phyloP scores from a whole-genome alignment of 345 rosid genomes.

The Murraya koenigii region DNA sequence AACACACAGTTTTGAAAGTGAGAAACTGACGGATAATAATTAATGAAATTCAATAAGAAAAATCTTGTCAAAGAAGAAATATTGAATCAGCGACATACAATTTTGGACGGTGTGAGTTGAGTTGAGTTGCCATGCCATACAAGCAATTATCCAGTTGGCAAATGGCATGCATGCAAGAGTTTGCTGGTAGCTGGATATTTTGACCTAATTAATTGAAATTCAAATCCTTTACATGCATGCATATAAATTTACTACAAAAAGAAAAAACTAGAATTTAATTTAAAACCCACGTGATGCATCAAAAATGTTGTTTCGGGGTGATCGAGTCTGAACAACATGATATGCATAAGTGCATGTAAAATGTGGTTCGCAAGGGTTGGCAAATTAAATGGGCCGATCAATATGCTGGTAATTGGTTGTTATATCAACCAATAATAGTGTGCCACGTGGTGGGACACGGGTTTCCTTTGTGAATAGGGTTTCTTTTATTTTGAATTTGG shows the following conservation, averaged over 20 bases:
- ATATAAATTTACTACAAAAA: not conserved
- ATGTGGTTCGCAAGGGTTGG: not conserved
- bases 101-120: not conserved
- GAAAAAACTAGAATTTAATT: too few species aligned
- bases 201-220: slow-evolving; percentile 3
- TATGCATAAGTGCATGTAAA: not conserved
- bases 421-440: too few species aligned
- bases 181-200: not conserved
- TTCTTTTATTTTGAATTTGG: not conserved
- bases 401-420: too few species aligned
- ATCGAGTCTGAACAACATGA: not conserved
- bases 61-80: too few species aligned
- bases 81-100: too few species aligned
- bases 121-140: not conserved
- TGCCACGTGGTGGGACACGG: slow-evolving; percentile 6
- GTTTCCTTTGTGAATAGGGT: not conserved
- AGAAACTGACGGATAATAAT: not conserved
- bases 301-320: not conserved
- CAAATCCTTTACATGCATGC: slow-evolving; percentile 8
- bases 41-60: not conserved
- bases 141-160: not conserved
- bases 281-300: not conserved
- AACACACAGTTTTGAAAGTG: not conserved
- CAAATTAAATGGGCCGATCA: not conserved
- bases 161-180: not conserved